Base-by-base conservation (phyloP, 148 eudicot genomes). In the Agrostemma githago region DNA sequence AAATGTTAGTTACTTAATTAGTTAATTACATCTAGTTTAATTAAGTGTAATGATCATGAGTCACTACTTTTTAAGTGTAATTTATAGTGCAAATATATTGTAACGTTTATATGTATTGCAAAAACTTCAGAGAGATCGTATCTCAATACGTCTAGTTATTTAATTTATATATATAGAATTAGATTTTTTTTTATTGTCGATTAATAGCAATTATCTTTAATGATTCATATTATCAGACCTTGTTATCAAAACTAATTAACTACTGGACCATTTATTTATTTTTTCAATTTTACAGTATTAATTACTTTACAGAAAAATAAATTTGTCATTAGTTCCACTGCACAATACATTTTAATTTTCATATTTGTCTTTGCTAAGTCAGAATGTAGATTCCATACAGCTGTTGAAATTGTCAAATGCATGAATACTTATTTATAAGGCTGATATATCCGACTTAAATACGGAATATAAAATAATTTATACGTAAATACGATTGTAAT, bases 341-440 rank as follows among this genome's bases (percentile, higher is more conserved):
- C 73, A 72, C 74, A 42, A 69, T 58, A 73, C 56, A 51, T 77
- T 81, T 26, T 26, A 26, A 26, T 26, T 81, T 81, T 69, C 63
- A 77, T 76, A 61, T 80, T 76, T 80, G 77, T 73, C 77, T 62
- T 77, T 68, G 83, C n/a, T 78, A 78, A 81, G 79, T 74, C 78
- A 81, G 81, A 74, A 67, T 38, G 72, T 71, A 71, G 84, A 81
- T 78, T 77, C 79, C 81, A 78, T 73, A 58, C 84, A 81, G 76
- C 84, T 77, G 84, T 78, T 81, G 73, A 42, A 70, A 74, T 77
- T 70, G 78, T 78, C 76, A 77, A 73, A 71, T 68, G 71, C 83
- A 77, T 77, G 74, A 65, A 78, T 65, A 69, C 48, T 74, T 26
- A 1, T 26, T 26, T 26, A 26, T 26, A 26, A 26, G 34, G 1